Evolutionary conservation across 306 rosid species (phyloP).

Genomic region (Senna siamea): DNA sequence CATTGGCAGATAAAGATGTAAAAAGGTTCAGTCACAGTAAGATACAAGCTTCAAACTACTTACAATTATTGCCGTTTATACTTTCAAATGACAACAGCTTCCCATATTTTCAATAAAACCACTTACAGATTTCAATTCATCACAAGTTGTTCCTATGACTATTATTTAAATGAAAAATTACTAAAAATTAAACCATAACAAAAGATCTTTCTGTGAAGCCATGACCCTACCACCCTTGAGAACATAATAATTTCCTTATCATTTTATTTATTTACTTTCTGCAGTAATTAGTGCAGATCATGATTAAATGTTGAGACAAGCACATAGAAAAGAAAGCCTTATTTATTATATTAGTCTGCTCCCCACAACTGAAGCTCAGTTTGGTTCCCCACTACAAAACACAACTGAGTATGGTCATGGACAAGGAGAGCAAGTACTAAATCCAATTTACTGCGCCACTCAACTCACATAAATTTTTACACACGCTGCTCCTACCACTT

Average conservation of each 20-base stretch:
- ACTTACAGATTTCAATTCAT: too few species aligned
- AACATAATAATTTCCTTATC: not conserved
- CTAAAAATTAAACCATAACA: too few species aligned
- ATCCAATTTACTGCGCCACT: slow-evolving; percentile 11
- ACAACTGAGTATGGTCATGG: not conserved
- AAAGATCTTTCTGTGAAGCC: too few species aligned
- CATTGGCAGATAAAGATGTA: not conserved
- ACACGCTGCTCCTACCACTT: too few species aligned
- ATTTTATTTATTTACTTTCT: not conserved
- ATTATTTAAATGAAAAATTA: too few species aligned
- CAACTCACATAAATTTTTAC: not conserved
- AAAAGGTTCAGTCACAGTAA: not conserved
- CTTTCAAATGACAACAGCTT: not conserved
- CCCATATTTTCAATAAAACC: too few species aligned
- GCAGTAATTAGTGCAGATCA: slow-evolving; percentile 3
- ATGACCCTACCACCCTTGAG: too few species aligned
- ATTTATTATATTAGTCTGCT: slow-evolving; percentile 10
- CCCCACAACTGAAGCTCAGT: not conserved
- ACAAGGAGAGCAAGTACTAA: not conserved
- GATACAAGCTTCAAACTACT: not conserved
- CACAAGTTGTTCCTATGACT: too few species aligned
- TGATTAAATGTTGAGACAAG: slow-evolving; percentile 22
- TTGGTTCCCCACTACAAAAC: not conserved
- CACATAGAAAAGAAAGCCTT: not conserved
- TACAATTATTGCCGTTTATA: not conserved